phyloP scores from a whole-genome alignment of 345 rosid species.

The Eucalyptus marginata region DNA sequence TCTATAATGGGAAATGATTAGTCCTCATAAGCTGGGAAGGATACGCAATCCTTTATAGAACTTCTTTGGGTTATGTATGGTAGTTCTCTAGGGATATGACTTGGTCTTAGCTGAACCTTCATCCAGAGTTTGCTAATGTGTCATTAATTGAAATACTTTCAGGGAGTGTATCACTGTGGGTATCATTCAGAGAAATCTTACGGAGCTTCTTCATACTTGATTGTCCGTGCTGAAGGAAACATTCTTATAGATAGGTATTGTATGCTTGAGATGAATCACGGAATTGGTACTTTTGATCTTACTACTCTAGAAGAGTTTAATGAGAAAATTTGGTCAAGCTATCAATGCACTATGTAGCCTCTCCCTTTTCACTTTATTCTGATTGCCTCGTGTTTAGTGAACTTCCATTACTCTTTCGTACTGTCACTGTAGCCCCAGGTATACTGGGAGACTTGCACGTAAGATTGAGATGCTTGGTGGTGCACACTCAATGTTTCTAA shows the following conservation, averaged over 20 bases:
- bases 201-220: constrained; percentile 52
- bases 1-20: neutral
- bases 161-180: constrained; percentile 61
- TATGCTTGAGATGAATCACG: neutral
- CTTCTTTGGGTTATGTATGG: neutral
- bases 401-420: neutral
- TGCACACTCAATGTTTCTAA: constrained; percentile 44
- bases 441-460: constrained; percentile 30
- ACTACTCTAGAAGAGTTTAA: neutral
- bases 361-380: neutral
- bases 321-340: neutral
- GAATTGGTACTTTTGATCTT: neutral
- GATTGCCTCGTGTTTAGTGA: neutral
- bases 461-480: constrained; percentile 47
- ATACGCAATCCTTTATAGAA: neutral
- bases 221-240: constrained; percentile 47
- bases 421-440: constrained; percentile 41
- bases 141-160: neutral
- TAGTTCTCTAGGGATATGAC: neutral
- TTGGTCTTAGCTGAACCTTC: neutral
- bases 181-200: constrained; percentile 57
- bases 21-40: neutral
- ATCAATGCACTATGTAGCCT: neutral
- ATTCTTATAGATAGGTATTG: constrained; percentile 49
- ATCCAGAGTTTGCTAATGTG: neutral